Conservation (phyloP, 345 rosid species). For the Salix exigua region DNA sequence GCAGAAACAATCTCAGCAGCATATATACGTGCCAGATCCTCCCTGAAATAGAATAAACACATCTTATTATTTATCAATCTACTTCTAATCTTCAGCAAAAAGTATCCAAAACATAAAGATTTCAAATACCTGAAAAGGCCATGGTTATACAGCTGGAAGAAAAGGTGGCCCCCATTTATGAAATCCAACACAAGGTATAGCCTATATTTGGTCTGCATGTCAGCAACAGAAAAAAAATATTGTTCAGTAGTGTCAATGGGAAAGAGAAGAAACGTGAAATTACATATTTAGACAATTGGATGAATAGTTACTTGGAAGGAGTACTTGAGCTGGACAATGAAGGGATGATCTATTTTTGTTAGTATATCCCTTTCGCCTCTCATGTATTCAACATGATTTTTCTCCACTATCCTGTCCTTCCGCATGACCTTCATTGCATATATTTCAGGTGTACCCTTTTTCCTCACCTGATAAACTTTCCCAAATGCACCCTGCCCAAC, state of each 20-base stretch:
- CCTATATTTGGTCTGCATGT: slow-evolving; percentile 79
- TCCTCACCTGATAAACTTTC: slow-evolving; percentile 88
- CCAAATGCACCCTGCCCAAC: slow-evolving; percentile 98
- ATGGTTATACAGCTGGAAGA: slow-evolving; percentile 91
- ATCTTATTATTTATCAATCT: slow-evolving; percentile 11
- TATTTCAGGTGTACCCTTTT: slow-evolving; percentile 73
- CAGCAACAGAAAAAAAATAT: slow-evolving; percentile 13
- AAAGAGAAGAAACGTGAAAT: background rate
- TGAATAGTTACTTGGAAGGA: slow-evolving; percentile 73
- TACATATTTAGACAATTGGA: background rate
- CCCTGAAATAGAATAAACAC: slow-evolving; percentile 39
- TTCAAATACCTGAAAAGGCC: slow-evolving; percentile 83
- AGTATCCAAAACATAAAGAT: background rate
- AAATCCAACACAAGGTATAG: slow-evolving; percentile 86
- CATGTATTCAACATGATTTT: slow-evolving; percentile 91
- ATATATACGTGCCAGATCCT: slow-evolving; percentile 88
- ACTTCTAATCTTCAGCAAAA: background rate
- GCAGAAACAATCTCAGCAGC: slow-evolving; percentile 91
- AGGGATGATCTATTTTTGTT: slow-evolving; percentile 80
- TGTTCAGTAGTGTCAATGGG: background rate
- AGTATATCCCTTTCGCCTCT: slow-evolving; percentile 91
- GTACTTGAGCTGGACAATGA: slow-evolving; percentile 79
- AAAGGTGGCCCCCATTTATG: slow-evolving; percentile 93
- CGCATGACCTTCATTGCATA: slow-evolving; percentile 98
- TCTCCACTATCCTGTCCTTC: slow-evolving; percentile 89